Evolutionary conservation across 2,329 filamentous ascomycete species (phyloP).

Genomic region (Microthyrium microscopicum): DNA sequence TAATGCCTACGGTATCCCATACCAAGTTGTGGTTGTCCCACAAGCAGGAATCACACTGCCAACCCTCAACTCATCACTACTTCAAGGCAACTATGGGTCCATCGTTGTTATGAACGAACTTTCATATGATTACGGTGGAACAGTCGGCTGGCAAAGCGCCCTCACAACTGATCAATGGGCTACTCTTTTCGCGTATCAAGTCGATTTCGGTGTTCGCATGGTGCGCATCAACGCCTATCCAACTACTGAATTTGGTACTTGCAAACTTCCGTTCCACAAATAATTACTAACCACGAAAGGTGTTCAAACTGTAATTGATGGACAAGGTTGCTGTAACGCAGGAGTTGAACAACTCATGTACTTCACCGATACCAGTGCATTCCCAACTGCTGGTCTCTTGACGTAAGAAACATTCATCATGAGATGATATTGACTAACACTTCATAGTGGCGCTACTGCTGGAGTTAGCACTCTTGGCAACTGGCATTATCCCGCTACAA

Average conservation of each 20-base stretch:
- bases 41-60: slow-evolving; percentile 35
- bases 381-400: slow-evolving; percentile 38
- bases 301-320: slow-evolving; percentile 15
- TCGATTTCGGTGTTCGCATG: slow-evolving; percentile 41
- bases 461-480: slow-evolving; percentile 33
- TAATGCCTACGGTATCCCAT: slow-evolving; percentile 44
- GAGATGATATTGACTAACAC: slow-evolving; percentile 17
- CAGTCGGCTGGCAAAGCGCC: slow-evolving; percentile 33
- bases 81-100: slow-evolving; percentile 40
- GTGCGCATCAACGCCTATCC: slow-evolving; percentile 43
- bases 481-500: slow-evolving; percentile 42
- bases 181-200: slow-evolving; percentile 39
- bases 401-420: slow-evolving; percentile 30
- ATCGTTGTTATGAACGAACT: slow-evolving; percentile 39
- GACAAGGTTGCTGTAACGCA: slow-evolving; percentile 30
- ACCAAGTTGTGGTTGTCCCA: slow-evolving; percentile 37
- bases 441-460: slow-evolving; percentile 24
- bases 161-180: slow-evolving; percentile 40
- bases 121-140: slow-evolving; percentile 33
- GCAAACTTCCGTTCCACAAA: too few relatives aligned
- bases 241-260: slow-evolving; percentile 30
- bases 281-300: not conserved
- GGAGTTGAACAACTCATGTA: slow-evolving; percentile 35
- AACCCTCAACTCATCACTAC: slow-evolving; percentile 29
- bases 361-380: slow-evolving; percentile 36